Base-by-base conservation (phyloP, 345 rosid species). In the Physaria fendleri region DNA sequence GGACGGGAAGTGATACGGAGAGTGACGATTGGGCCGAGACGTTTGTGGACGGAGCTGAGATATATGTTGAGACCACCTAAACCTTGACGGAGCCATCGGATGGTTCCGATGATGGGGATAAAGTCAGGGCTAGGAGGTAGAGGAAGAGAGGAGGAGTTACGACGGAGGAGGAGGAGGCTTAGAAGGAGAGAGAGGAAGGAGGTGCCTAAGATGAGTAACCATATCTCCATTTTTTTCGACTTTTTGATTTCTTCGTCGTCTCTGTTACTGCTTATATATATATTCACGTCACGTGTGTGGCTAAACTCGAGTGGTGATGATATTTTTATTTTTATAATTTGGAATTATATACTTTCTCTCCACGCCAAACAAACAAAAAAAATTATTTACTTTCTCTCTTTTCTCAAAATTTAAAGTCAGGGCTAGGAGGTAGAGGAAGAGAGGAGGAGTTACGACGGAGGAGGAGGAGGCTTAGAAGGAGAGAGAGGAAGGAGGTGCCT, bases 11-110 rank as follows among this genome's bases (percentile, higher is more conserved):
- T 59, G 17, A 74, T 21, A 5, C 33, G 67, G 25, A 74, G 56
- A 25, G 77, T 61, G 28, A 48, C 6, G 65, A 74, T 74, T 0
- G 74, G 74, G 27, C 71, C 78, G 16, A 58, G 69, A 51, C 60
- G 72, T 15, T 37, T n/a, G 17, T 34, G 64, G 13, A 58, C 53
- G 11, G 42, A 22, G 5, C 32, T 64, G 34, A 47, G 30, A 11
- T 68, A 23, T 27, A 1, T 6, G 22, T 23, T 8, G 21, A 74
- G 28, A 6, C 56, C 60, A 14, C 50, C 10, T 4, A 64, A 33
- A 30, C 65, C 65, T 24, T 53, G 52, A 0, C 13, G 46, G 18
- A 69, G 50, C 71, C 74, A 74, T 2, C 1, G 6, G 17, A 59
- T 9, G 45, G 59, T 64, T 43, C 78, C 68, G 15, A 69, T 2